Evolutionary conservation across 2,329 filamentous ascomycete genomes (phyloP).

Genomic region (Hypoxylon sp.): DNA sequence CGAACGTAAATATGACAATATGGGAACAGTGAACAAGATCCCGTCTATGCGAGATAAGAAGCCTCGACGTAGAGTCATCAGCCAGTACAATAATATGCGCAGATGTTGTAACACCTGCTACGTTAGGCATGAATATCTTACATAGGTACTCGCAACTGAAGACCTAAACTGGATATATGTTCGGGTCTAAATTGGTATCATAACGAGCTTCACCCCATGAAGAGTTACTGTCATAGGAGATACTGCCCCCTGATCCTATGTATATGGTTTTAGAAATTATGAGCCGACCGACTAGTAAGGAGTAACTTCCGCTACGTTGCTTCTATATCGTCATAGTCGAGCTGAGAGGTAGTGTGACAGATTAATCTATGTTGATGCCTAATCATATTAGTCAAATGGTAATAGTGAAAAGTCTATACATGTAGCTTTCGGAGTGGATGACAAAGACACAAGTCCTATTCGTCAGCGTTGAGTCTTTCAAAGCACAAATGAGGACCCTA

Average conservation of each 20-base stretch:
- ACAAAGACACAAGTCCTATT: neutral
- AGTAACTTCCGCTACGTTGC: neutral
- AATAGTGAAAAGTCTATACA: neutral
- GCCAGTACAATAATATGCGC: neutral
- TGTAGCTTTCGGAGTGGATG: neutral
- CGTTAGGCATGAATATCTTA: neutral
- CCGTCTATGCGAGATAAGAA: neutral
- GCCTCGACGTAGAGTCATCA: neutral
- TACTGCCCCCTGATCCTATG: neutral
- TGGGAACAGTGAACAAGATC: neutral
- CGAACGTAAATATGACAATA: neutral
- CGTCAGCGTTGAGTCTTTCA: neutral
- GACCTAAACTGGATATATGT: neutral
- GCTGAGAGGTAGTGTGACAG: neutral
- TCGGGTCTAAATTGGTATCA: neutral
- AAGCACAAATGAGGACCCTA: conserved; percentile 7
- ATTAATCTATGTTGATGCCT: neutral
- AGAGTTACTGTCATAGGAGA: neutral
- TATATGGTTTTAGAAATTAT: neutral
- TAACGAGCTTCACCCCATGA: neutral
- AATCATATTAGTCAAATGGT: neutral
- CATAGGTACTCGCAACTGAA: no score
- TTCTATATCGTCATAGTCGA: neutral
- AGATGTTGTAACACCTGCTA: neutral
- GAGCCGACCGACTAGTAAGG: neutral